Base-by-base conservation (phyloP, 768 basidiomycete species). In the Termitomyces sp. region DNA sequence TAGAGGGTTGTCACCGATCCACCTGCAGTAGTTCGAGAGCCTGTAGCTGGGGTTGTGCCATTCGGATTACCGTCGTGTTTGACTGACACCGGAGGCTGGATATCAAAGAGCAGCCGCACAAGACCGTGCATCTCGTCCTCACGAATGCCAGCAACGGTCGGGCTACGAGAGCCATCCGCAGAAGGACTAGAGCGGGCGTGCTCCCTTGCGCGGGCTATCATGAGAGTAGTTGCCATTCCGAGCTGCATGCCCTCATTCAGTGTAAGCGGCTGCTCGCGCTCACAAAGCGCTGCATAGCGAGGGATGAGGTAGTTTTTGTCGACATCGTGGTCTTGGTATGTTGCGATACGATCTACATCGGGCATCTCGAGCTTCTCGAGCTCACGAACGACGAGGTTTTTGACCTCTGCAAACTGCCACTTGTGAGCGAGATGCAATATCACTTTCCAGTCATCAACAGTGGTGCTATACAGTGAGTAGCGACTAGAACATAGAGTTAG, bases 351-450 rank as follows among this genome's bases (percentile, higher is more conserved):
- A 26, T 77, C 74, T 2, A 87, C 70, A 1, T 81, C 77, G 0
- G 73, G 64, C 11, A 85, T 72, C 0, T 67, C 57, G 7, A 79
- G 68, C 62, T 74, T 73, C 45, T 83, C 81, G 0, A 89, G 71
- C 48, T 89, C 81, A 0, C 81, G 79, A 1, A 84, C 75, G 1
- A 81, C 83, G 1, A 89, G 78, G 1, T 71, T 68, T 40, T 83
- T 79, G 10, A 88, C 77, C 42, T 84, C 78, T 3, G 58, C 54
- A 60, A 90, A 89, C 0, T 65, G 61, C 83, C 83, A 90, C 5
- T 73, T 63, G 23, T 80, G 72, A 0, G 87, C 80, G 0, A 90
- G 79, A 1, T 74, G 73, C 0, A 90, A 67, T 35, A 90, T 83
- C 0, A 74, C 71, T 0, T 75, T 69, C 88, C 88, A 90, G 19